phyloP scores from a whole-genome alignment of 495 filamentous ascomycete species.

The Clavariopsis aquatica region DNA sequence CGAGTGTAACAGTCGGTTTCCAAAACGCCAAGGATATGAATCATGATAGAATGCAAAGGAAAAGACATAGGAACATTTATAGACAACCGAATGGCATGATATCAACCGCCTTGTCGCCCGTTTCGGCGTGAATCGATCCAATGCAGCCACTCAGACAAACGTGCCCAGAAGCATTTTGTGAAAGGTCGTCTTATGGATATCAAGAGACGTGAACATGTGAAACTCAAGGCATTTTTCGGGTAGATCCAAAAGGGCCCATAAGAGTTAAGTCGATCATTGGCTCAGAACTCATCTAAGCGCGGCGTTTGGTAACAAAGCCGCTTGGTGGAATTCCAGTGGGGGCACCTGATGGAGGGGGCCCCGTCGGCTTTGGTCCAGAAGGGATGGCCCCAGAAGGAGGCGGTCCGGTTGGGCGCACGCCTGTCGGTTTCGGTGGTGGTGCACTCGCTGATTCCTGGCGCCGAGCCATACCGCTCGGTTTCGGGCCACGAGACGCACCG shows the following conservation, averaged over 20 bases:
- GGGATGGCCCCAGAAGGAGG: not conserved
- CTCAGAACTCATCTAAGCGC: not conserved
- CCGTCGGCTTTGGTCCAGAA: too few relatives aligned
- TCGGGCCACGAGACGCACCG: not conserved
- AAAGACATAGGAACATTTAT: not conserved
- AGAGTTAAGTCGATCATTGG: too few relatives aligned
- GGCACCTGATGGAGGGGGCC: not conserved
- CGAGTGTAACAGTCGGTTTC: not conserved
- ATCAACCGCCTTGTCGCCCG: not conserved
- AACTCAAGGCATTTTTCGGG: too few relatives aligned
- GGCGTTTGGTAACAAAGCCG: not conserved
- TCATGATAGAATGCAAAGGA: not conserved
- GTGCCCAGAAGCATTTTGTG: too few relatives aligned
- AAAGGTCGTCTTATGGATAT: too few relatives aligned
- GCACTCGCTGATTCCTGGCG: too few relatives aligned
- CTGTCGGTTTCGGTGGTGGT: too few relatives aligned
- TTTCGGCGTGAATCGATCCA: not conserved
- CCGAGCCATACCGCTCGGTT: too few relatives aligned
- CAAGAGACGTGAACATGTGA: too few relatives aligned
- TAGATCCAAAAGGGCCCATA: too few relatives aligned
- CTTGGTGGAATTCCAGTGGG: not conserved
- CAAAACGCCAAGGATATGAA: not conserved
- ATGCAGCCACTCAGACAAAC: not conserved
- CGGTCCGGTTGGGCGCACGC: not conserved
- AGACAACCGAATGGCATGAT: not conserved